Conservation (phyloP, 331 rosid species). For the Rhamnella rubrinervis region DNA sequence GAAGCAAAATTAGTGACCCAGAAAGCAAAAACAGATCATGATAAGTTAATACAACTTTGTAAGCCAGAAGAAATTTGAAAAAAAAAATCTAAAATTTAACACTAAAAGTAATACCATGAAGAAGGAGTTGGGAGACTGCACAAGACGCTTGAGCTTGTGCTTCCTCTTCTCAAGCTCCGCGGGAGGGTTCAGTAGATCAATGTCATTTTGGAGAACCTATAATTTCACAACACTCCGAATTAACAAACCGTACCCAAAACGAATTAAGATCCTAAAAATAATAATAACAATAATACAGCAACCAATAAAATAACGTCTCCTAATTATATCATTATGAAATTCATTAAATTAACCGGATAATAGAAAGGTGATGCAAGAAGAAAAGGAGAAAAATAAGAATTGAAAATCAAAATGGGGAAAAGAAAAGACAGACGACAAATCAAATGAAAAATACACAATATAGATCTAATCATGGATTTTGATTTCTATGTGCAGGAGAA, state of each 20-base stretch:
- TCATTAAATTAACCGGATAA: too few relatives aligned
- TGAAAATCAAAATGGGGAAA: too few relatives aligned
- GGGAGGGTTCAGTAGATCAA: slow-evolving; percentile 88
- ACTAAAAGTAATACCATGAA: slow-evolving; percentile 58
- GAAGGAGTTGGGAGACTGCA: slow-evolving; percentile 84
- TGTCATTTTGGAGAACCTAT: slow-evolving; percentile 88
- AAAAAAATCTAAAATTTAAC: not conserved
- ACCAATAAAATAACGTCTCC: too few relatives aligned
- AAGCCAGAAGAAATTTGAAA: not conserved
- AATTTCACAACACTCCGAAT: not conserved
- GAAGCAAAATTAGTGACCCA: not conserved
- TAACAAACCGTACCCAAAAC: not conserved
- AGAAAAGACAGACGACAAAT: not conserved
- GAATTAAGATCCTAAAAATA: not conserved
- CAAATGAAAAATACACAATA: not conserved
- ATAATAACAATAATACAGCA: not conserved
- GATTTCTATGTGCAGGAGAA: not conserved
- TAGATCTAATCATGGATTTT: not conserved
- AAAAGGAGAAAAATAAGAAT: too few relatives aligned
- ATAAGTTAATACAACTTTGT: not conserved
- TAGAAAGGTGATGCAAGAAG: too few relatives aligned
- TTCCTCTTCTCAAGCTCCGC: slow-evolving; percentile 82
- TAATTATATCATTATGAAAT: too few relatives aligned
- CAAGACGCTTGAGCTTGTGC: slow-evolving; percentile 94
- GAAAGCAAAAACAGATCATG: not conserved